phyloP scores from a whole-genome alignment of 179 eudicot species.

The Corrigiola litoralis region DNA sequence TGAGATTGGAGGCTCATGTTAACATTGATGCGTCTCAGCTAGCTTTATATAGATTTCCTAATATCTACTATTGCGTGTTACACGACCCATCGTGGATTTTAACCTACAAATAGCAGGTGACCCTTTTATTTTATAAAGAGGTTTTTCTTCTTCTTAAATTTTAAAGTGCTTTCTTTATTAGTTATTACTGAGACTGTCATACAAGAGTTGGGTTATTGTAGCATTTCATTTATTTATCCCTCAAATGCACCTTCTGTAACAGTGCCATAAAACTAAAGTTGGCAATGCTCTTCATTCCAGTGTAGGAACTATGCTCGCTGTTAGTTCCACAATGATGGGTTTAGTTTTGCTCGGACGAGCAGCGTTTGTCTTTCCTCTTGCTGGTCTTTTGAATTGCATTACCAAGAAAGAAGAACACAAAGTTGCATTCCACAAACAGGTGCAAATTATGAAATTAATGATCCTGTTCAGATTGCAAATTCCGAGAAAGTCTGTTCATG shows the following conservation, averaged over 20 bases:
- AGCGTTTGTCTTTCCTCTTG: slow-evolving; percentile 68
- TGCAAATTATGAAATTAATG: slow-evolving; percentile 20
- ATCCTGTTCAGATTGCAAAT: neutral
- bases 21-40: too few relatives aligned
- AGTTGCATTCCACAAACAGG: slow-evolving; percentile 53
- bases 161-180: too few relatives aligned
- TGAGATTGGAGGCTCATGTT: too few relatives aligned
- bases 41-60: too few relatives aligned
- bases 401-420: slow-evolving; percentile 42
- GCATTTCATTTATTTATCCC: too few relatives aligned
- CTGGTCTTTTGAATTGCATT: slow-evolving; percentile 35
- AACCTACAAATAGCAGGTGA: too few relatives aligned
- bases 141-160: too few relatives aligned
- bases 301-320: slow-evolving; percentile 58
- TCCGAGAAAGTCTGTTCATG: neutral
- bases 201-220: too few relatives aligned
- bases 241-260: neutral
- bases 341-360: slow-evolving; percentile 70
- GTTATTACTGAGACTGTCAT: too few relatives aligned
- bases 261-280: slow-evolving; percentile 18
- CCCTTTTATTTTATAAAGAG: too few relatives aligned
- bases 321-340: slow-evolving; percentile 56
- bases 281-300: slow-evolving; percentile 35
- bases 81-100: too few relatives aligned
- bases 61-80: too few relatives aligned